Base-by-base conservation (phyloP, 192 early-diverging fungal genomes). In the Gigaspora rosea region DNA sequence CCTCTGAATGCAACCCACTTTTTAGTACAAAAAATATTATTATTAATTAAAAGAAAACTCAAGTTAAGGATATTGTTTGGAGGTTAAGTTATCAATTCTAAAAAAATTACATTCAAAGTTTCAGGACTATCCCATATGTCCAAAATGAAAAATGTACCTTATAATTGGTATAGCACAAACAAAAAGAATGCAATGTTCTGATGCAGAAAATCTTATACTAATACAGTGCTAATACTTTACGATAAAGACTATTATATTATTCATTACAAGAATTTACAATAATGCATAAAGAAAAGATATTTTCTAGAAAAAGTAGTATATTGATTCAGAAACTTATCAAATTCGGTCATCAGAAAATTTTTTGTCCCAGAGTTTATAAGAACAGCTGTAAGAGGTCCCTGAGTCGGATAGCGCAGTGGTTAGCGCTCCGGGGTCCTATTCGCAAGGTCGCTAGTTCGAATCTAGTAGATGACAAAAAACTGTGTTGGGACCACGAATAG, bases 11-110 rank as follows among this genome's bases (percentile, higher is more conserved):
- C 70, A 56, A 33, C 8, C 54, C 32, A 13, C 18, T 50, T 20
- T 33, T 71, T 71, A 71, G 32, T 73, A 33, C 71, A 54, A 0
- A 73, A 73, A 41, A 73, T 73, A 36, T 27, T 41, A 59, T 16
- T 33, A n/a, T n/a, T n/a, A n/a, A 7, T 20, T 73, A 41, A 57
- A 54, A 73, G 52, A 54, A 46, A 73, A 36, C 3, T 54, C 71
- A 0, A 73, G 35, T 57, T 52, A 35, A 41, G 71, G 52, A 73
- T 57, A 52, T 73, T 54, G 52, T 56, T 71, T 71, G 52, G 50
- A 71, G 20, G 70, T 71, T 33, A 71, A 71, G 51, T 56, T 71
- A 71, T 56, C 70, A 27, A 71, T 71, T 56, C 70, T 20, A 56
- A 71, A 71, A 71, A 50, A 56, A 71, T 71, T 71, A 54, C 70